Base-by-base conservation (phyloP, 2,329 filamentous ascomycete species). In the Plenodomus biglobosus region DNA sequence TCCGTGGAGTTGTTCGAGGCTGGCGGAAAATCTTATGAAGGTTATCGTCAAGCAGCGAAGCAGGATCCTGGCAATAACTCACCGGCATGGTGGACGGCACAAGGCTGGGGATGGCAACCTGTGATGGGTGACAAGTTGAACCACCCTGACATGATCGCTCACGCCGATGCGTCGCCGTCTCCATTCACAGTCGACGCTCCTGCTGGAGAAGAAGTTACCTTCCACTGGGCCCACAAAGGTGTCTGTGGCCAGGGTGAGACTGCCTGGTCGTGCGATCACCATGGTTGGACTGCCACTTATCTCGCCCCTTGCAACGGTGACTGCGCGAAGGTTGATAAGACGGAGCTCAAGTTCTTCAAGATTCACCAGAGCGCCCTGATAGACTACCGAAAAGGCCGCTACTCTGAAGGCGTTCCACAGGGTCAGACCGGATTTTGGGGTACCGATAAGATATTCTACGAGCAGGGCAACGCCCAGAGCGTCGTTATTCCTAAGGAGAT, bases 401-500 rank as follows among this genome's bases (percentile, higher is more conserved):
- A 52, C 49, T 56, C 58, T 4, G 32, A 61, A 16, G 65, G 61
- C 35, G 19, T 27, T 10, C 39, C 51, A 3, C 47, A 59, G 38
- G 65, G 53, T 8, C 56, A 65, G 41, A 55, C 58, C 15, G 66
- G 66, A 16, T 62, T 60, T 50, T 69, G 68, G 65, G 66, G 61
- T 24, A 68, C 64, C 13, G 65, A 69, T 43, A 57, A 50, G 27
- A 69, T 69, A 55, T 68, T 70, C 60, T 70, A 69, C 55, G 58
- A 65, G 40, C 62, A 67, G 42, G 53, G 50, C 44, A 69, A 69
- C 54, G 43, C 50, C 13, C 65, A 69, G 44, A 65, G 52, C 2
- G 61, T 69, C 40, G 69, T 55, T 3, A 69, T 70, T 38, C 68
- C 68, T 17, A 58, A 55, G 10, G 56, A 60, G 27, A 65, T 70